These are phyloP conservation scores for Podaxis sp. DNA, from an alignment of 768 basidiomycete species.

Conservation along the genomic window DNA sequence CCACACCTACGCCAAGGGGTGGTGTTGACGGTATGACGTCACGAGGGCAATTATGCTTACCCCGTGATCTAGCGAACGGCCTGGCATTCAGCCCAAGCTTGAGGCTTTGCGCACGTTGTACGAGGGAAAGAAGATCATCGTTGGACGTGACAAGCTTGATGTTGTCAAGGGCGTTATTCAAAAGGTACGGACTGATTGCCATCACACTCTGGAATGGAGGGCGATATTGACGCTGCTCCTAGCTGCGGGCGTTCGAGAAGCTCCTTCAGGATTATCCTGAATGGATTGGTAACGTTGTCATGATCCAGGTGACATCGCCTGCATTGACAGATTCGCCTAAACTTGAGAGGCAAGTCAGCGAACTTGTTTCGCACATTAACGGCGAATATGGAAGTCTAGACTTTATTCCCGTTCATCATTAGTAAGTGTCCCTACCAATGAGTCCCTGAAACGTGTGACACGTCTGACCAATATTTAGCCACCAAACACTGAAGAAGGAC, in stretches of 20 bases:
- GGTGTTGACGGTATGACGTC: constrained; percentile 2
- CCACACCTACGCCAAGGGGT: not conserved
- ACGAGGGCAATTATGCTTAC: constrained; percentile 7
- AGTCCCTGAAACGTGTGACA: no score
- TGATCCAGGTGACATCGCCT: constrained; percentile 93
- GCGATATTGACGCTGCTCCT: constrained; percentile 5
- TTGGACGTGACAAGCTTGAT: constrained; percentile 95
- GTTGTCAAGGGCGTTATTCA: constrained; percentile 98
- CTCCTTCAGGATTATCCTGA: constrained; percentile 91
- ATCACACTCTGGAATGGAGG: not conserved
- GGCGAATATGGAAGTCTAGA: constrained; percentile 93
- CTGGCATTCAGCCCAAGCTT: constrained; percentile 88
- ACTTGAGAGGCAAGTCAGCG: constrained; percentile 90
- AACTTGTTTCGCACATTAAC: constrained; percentile 93
- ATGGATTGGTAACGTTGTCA: constrained; percentile 89
- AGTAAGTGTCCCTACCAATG: constrained; percentile 52
- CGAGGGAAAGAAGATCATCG: constrained; percentile 97
- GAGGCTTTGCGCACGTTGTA: constrained; percentile 83
- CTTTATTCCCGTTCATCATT: constrained; percentile 97
- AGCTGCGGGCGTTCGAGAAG: constrained; percentile 95
- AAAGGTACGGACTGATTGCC: constrained; percentile 54
- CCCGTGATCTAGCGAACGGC: constrained; percentile 47
- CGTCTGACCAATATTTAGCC: constrained; percentile 46
- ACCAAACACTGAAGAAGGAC: constrained; percentile 96
- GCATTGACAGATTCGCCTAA: constrained; percentile 90